These are phyloP conservation scores for Amauroascus niger DNA, from an alignment of 2,329 filamentous ascomycete genomes.

Conservation along the genomic window DNA sequence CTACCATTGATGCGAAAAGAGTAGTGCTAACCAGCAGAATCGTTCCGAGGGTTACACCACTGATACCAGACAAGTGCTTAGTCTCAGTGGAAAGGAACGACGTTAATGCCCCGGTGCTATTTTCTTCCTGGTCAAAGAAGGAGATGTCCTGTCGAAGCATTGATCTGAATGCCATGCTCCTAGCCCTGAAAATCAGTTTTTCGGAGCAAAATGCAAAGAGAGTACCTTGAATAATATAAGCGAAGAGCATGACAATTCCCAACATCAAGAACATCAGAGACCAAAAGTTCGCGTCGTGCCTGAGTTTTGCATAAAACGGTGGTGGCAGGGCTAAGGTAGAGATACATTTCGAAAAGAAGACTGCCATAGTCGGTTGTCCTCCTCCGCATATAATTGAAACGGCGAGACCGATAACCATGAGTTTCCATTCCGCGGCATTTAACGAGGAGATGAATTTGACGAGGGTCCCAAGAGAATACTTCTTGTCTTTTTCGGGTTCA, in stretches of 20 bases:
- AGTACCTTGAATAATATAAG: conserved; percentile 59
- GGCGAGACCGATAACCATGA: conserved; percentile 64
- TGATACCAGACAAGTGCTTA: conserved; percentile 77
- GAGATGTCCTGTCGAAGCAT: conserved; percentile 88
- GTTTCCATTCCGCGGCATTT: conserved; percentile 60
- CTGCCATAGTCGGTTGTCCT: conserved; percentile 64
- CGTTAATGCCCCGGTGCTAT: conserved; percentile 78
- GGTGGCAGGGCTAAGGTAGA: conserved; percentile 54
- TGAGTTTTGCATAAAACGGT: conserved; percentile 47
- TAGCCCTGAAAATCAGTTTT: conserved; percentile 69
- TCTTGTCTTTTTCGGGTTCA: conserved; percentile 41
- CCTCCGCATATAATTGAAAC: conserved; percentile 69
- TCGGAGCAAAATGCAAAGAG: conserved; percentile 82
- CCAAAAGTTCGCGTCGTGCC: conserved; percentile 73
- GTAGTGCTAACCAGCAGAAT: conserved; percentile 73
- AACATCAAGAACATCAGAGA: conserved; percentile 81
- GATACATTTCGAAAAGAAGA: conserved; percentile 87
- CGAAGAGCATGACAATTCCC: conserved; percentile 60
- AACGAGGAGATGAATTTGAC: conserved; percentile 72
- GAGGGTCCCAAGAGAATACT: conserved; percentile 64
- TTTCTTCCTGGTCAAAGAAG: conserved; percentile 84
- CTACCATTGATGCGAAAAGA: conserved; percentile 59
- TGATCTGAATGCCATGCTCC: conserved; percentile 70
- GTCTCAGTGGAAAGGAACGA: conserved; percentile 84
- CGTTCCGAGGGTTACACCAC: conserved; percentile 78